Evolutionary conservation across 257 asterid genomes (phyloP), one percentile per base, ranked within the genome.

Genomic region (Henckelia pumila): DNA sequence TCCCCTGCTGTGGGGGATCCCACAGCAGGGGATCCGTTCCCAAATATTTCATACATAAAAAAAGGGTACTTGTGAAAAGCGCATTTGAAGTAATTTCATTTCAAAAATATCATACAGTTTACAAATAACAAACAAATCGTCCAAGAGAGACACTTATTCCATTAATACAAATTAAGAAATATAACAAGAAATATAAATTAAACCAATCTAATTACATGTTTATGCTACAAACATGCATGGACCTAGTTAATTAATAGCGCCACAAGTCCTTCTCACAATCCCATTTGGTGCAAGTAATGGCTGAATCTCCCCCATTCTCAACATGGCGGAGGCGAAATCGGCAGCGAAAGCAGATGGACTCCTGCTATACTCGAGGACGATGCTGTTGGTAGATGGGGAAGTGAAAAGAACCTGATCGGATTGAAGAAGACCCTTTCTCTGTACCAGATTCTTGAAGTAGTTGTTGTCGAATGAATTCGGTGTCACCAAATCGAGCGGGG

Each of bases 401-500:
- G 61, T 32, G 13, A 66, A 53, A 0, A 66, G 32, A 47, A 66
- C 61, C 35, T 66, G 71, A 4, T 70, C 68, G 17, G 74, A 70
- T 40, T 0, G 0, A 13, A 70, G 74, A 17, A 70, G 61, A 11
- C 61, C 74, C 29, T 60, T 70, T 62, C 63, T 70, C 9, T 40
- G 50, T 3, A 40, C 49, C 50, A 40, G 4, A 40, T 40, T 40
- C 68, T 49, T 70, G 57, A 26, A 70, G 53, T 70, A 70, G 20
- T 70, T 70, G 57, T 60, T 70, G 8, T 70, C 74, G 8, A 70
- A 61, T 4, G 74, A 70, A 26, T 70, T 70, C 8, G 74, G 74
- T 1, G 74, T 70, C 61, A 70, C 74, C 67, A 70, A 47, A 60
- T 70, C 67, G 60, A 67, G 72, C 11, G 72, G 28, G n/a, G 72